phyloP scores from a whole-genome alignment of 805 yeast genomes.

The Candida dajiaensis region DNA sequence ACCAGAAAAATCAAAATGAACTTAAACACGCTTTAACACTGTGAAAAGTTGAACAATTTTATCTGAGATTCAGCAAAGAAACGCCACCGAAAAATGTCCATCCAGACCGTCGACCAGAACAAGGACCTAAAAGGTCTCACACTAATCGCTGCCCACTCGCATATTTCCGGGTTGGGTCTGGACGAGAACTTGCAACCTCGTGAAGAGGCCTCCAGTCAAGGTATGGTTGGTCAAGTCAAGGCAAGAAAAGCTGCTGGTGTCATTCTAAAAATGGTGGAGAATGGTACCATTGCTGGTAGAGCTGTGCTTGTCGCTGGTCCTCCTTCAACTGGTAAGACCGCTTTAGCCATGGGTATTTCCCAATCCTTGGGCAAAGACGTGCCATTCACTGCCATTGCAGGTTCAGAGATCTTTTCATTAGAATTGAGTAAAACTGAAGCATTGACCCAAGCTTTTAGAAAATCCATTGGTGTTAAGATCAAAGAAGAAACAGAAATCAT shows the following conservation, averaged over 20 bases:
- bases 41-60: no score
- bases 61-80: not conserved
- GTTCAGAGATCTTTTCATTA: slow-evolving; percentile 86
- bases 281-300: slow-evolving; percentile 93
- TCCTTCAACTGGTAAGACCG: slow-evolving; percentile 98
- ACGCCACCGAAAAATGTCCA: slow-evolving; percentile 23
- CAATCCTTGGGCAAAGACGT: slow-evolving; percentile 65
- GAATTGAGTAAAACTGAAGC: slow-evolving; percentile 96
- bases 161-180: slow-evolving; percentile 93
- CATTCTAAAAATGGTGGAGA: slow-evolving; percentile 86
- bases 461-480: slow-evolving; percentile 90
- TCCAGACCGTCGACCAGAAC: slow-evolving; percentile 37
- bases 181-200: slow-evolving; percentile 87
- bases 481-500: slow-evolving; percentile 96
- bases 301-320: slow-evolving; percentile 97
- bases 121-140: slow-evolving; percentile 58
- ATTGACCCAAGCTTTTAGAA: slow-evolving; percentile 92
- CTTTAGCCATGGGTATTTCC: slow-evolving; percentile 90
- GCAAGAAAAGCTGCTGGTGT: slow-evolving; percentile 97
- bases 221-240: slow-evolving; percentile 95
- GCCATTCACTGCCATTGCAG: slow-evolving; percentile 94
- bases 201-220: slow-evolving; percentile 59
- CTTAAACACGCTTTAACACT: not conserved
- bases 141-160: slow-evolving; percentile 95
- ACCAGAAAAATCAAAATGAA: not conserved